Conservation (phyloP, 306 rosid species). For the Rosa multiflora region DNA sequence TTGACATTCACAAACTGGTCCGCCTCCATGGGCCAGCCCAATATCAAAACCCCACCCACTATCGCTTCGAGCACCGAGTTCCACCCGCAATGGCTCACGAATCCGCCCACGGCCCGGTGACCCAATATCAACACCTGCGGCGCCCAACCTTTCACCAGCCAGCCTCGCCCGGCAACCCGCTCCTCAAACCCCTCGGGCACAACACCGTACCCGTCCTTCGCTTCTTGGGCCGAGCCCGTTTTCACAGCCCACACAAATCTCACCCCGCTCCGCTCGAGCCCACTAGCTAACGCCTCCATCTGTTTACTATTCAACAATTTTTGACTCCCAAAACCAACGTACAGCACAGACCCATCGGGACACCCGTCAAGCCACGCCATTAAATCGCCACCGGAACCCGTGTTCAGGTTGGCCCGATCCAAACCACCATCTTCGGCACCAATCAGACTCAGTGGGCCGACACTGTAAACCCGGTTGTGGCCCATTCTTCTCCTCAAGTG, state of each 20-base stretch:
- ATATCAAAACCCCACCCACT: slow-evolving; percentile 41
- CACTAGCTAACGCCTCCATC: slow-evolving; percentile 62
- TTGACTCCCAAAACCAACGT: slow-evolving; percentile 79
- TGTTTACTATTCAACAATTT: slow-evolving; percentile 44
- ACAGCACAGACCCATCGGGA: slow-evolving; percentile 56
- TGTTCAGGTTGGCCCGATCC: not conserved
- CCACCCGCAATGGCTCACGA: slow-evolving; percentile 75
- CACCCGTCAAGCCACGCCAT: slow-evolving; percentile 52
- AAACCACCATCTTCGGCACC: not conserved
- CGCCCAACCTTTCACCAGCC: slow-evolving; percentile 49
- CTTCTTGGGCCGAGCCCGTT: slow-evolving; percentile 19
- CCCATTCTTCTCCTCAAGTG: slow-evolving; percentile 20
- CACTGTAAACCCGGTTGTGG: slow-evolving; percentile 27
- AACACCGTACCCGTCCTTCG: slow-evolving; percentile 26
- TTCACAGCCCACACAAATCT: slow-evolving; percentile 66
- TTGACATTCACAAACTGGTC: slow-evolving; percentile 59
- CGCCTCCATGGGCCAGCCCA: slow-evolving; percentile 92
- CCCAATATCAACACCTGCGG: slow-evolving; percentile 45
- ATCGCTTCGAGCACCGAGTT: slow-evolving; percentile 56
- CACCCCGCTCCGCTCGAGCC: slow-evolving; percentile 48
- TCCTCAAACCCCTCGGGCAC: slow-evolving; percentile 53
- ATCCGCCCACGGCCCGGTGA: slow-evolving; percentile 53
- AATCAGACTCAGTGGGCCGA: slow-evolving; percentile 47
- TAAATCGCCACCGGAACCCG: not conserved
- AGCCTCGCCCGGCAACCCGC: slow-evolving; percentile 44